phyloP scores from a whole-genome alignment of 495 filamentous ascomycete species.

The Penicillium chermesinum region DNA sequence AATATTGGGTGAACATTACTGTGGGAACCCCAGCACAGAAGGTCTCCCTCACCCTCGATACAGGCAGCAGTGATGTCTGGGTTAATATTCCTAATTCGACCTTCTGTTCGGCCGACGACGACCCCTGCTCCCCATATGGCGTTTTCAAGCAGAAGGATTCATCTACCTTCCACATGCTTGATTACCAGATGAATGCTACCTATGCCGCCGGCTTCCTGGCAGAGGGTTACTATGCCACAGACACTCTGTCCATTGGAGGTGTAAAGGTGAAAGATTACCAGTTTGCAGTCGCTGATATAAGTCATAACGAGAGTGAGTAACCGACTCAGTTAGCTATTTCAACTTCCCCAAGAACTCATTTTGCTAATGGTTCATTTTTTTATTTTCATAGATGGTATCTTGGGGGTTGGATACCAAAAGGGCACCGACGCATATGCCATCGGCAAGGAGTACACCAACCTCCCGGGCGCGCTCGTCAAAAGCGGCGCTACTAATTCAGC shows the following conservation, averaged over 20 bases:
- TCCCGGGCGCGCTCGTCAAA: constrained; percentile 66
- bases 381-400: constrained; percentile 57
- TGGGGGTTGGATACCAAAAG: constrained; percentile 71
- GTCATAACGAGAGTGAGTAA: constrained; percentile 40
- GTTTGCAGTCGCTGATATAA: constrained; percentile 69
- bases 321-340: background rate
- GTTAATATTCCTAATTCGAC: constrained; percentile 19
- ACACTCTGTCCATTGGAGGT: constrained; percentile 62
- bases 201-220: constrained; percentile 74
- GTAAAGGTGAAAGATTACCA: constrained; percentile 55
- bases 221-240: constrained; percentile 69
- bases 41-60: constrained; percentile 62
- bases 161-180: constrained; percentile 61
- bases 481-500: constrained; percentile 63
- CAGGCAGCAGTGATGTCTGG: constrained; percentile 81
- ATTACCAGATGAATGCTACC: constrained; percentile 67
- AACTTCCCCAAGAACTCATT: too few relatives aligned
- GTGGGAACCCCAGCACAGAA: constrained; percentile 60
- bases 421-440: constrained; percentile 38
- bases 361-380: too few relatives aligned
- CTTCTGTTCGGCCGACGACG: constrained; percentile 17
- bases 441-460: constrained; percentile 46
- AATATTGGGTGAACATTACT: constrained; percentile 63
- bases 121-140: constrained; percentile 43
- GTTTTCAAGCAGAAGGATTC: constrained; percentile 59